These are phyloP conservation scores for Sugiyamaella floridensis DNA, from an alignment of 805 yeast genomes.

Conservation along the genomic window DNA sequence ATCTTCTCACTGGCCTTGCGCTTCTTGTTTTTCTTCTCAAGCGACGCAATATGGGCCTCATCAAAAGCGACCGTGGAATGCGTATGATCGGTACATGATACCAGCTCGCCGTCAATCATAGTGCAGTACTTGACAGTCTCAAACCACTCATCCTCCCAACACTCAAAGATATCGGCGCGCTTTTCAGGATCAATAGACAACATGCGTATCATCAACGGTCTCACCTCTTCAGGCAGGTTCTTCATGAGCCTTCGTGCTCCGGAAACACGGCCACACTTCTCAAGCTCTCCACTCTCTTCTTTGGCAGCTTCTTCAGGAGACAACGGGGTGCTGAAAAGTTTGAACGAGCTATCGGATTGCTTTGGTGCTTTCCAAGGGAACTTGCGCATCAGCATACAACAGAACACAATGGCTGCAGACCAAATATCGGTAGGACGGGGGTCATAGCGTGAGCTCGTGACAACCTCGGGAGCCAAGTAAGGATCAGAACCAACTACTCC, in stretches of 20 bases:
- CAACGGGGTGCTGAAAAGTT: conserved; percentile 64
- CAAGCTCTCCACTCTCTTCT: conserved; percentile 25
- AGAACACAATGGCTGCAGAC: conserved; percentile 86
- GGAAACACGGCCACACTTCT: background rate
- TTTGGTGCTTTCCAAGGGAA: conserved; percentile 96
- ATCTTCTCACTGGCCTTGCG: conserved; percentile 47
- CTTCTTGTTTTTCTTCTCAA: conserved; percentile 60
- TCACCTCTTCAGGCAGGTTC: conserved; percentile 61
- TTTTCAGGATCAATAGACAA: conserved; percentile 52
- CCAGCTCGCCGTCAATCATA: conserved; percentile 25
- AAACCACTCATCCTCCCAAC: conserved; percentile 54
- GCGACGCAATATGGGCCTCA: conserved; percentile 90
- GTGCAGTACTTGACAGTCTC: conserved; percentile 62
- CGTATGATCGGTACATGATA: conserved; percentile 50
- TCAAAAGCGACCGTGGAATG: conserved; percentile 89
- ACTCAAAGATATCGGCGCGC: conserved; percentile 53
- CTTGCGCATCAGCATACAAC: conserved; percentile 85
- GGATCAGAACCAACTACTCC: conserved; percentile 90
- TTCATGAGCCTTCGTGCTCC: conserved; percentile 69
- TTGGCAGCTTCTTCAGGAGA: conserved; percentile 39
- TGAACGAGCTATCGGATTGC: conserved; percentile 71
- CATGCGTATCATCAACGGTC: conserved; percentile 61
- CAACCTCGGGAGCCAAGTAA: conserved; percentile 85
- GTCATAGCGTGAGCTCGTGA: conserved; percentile 74
- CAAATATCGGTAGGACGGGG: conserved; percentile 93